Evolutionary conservation across 306 rosid genomes (phyloP).

Genomic region (Quercus gilva): DNA sequence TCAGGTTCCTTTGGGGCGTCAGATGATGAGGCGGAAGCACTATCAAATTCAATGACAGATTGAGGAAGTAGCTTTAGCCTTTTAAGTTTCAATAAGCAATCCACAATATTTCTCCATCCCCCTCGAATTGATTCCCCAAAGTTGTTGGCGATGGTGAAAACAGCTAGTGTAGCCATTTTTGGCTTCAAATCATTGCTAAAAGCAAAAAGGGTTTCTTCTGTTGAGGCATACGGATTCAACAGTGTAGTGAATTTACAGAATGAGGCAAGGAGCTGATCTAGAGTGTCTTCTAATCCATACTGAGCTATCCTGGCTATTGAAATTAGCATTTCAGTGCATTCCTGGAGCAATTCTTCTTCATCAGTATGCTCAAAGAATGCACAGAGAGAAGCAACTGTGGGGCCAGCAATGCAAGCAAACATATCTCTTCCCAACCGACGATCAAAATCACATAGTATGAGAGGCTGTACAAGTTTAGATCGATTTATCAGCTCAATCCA

Average conservation of each 20-base stretch:
- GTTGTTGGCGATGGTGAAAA: constrained; percentile 74
- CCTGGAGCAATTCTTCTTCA: constrained; percentile 86
- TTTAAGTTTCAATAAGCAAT: constrained; percentile 86
- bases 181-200: constrained; percentile 88
- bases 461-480: constrained; percentile 44
- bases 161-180: constrained; percentile 77
- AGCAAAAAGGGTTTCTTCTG: constrained; percentile 78
- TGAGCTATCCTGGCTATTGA: constrained; percentile 78
- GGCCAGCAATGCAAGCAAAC: constrained; percentile 94
- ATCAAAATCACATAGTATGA: constrained; percentile 48
- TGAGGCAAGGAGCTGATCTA: constrained; percentile 77
- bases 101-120: constrained; percentile 89
- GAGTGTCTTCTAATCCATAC: constrained; percentile 82
- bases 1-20: constrained; percentile 37
- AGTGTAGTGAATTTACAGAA: constrained; percentile 85
- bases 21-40: constrained; percentile 20
- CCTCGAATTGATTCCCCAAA: constrained; percentile 71
- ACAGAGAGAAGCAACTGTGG: constrained; percentile 72
- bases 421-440: constrained; percentile 73
- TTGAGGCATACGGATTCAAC: constrained; percentile 85
- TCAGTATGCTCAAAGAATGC: constrained; percentile 84
- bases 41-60: constrained; percentile 61
- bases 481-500: constrained; percentile 84
- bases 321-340: constrained; percentile 84
- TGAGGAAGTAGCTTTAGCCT: constrained; percentile 72